Conservation (phyloP, 257 asterid species). For the Solanum virginianum region DNA sequence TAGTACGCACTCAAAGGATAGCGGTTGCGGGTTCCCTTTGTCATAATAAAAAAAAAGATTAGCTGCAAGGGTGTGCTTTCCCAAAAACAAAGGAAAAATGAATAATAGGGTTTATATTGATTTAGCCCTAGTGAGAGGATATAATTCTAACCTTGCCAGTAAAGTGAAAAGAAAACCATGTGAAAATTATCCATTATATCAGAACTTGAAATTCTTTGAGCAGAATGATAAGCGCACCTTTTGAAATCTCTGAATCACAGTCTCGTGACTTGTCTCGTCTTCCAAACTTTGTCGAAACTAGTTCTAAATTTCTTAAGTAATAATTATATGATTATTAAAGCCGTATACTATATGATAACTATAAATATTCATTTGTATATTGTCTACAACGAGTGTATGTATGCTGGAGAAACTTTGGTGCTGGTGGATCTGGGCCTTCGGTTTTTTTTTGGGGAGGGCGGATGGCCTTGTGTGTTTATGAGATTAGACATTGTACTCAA, state of each 20-base stretch:
- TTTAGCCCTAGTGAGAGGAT: slow-evolving; percentile 30
- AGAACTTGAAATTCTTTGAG: not conserved
- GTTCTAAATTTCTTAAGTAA: not conserved
- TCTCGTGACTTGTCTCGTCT: too few relatives aligned
- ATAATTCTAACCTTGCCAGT: not conserved
- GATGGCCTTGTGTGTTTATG: not conserved
- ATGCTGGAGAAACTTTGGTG: not conserved
- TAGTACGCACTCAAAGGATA: too few relatives aligned
- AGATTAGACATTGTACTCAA: not conserved
- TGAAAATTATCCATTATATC: not conserved
- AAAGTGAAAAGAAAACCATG: not conserved
- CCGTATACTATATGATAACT: not conserved
- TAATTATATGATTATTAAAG: not conserved
- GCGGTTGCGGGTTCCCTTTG: too few relatives aligned
- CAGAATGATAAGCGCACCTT: not conserved
- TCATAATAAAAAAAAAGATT: not conserved
- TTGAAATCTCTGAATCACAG: too few relatives aligned
- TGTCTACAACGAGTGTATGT: not conserved
- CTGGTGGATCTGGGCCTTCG: not conserved
- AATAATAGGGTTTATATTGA: slow-evolving; percentile 26
- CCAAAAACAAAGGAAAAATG: slow-evolving; percentile 37
- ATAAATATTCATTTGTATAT: not conserved
- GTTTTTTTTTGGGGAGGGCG: not conserved
- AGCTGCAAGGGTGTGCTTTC: slow-evolving; percentile 27
- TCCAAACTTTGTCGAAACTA: not conserved